Conservation (phyloP, 2,329 filamentous ascomycete genomes). For the Periconia sp. region DNA sequence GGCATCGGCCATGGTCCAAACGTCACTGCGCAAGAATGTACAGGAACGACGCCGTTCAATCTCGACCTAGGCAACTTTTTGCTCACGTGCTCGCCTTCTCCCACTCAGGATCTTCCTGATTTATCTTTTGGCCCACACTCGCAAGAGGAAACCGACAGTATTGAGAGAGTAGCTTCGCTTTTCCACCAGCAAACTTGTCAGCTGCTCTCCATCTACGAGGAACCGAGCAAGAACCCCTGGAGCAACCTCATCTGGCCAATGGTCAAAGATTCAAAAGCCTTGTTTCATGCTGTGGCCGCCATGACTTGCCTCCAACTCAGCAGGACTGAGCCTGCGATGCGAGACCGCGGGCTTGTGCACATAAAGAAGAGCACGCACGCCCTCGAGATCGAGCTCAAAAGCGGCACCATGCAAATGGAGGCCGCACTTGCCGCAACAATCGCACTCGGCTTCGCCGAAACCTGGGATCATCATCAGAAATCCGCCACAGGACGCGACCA, state of each 20-base stretch:
- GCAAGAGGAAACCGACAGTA: constrained; percentile 42
- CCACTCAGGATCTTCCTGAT: not conserved
- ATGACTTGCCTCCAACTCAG: constrained; percentile 68
- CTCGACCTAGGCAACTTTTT: constrained; percentile 53
- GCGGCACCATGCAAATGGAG: constrained; percentile 62
- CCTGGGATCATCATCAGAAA: constrained; percentile 66
- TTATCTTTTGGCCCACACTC: constrained; percentile 2
- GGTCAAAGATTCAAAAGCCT: constrained; percentile 60
- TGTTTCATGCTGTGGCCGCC: constrained; percentile 67
- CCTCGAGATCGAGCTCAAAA: constrained; percentile 54
- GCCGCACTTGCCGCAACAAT: constrained; percentile 67
- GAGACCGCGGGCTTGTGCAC: constrained; percentile 64
- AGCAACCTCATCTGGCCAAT: constrained; percentile 68
- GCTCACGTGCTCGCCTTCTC: constrained; percentile 26
- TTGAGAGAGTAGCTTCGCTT: constrained; percentile 61
- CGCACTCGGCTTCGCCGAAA: constrained; percentile 66
- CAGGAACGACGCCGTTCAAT: not conserved
- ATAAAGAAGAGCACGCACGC: constrained; percentile 62
- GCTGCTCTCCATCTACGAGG: constrained; percentile 69
- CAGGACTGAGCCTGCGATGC: constrained; percentile 56
- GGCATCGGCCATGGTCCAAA: not conserved
- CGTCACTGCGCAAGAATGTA: too few species aligned
- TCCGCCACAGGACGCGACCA: constrained; percentile 65
- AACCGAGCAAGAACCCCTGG: constrained; percentile 68
- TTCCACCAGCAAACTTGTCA: constrained; percentile 67